Evolutionary conservation across 177 flowering plant genomes (phyloP), one percentile per base, ranked within the genome.

Genomic region (Vitis hybrid): DNA sequence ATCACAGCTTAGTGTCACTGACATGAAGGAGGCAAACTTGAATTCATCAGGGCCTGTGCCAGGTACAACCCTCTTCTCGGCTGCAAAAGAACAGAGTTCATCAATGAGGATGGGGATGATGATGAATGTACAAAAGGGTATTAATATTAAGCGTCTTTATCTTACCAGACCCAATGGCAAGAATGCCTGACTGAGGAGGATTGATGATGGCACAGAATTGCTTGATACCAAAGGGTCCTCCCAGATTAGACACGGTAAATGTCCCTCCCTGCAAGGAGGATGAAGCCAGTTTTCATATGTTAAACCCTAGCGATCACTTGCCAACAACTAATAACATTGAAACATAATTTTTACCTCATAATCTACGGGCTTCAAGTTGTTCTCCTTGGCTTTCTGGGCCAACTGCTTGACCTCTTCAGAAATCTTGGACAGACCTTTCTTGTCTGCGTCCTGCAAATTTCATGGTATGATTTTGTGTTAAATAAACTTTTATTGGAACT

Each of bases 161-260:
- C 81, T 77, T 82, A 96, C 99, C 97, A 68, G 99, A 87, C 1
- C 99, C 99, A 77, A 96, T 86, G 15, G 99, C 98, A 53, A 96
- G 90, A 82, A 96, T 93, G 81, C 90, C 97, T 10, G 99, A 67
- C 59, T 96, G 99, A 19, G 99, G 98, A 75, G 99, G 98, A 76
- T 90, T 92, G 33, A 96, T 88, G 70, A 96, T 92, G 71, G 97
- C 98, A 72, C 99, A 93, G 68, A 96, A 96, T 72, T 93, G 98
- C 80, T 96, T 93, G 76, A 96, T 83, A 48, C 98, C 98, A 78
- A 90, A 91, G 0, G 97, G 98, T 22, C 97, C 97, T 72, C 98
- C 99, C 76, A 96, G 80, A 69, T 93, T 96, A 21, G 97, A 85
- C 51, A 96, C 98, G 0, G 97, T 96, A 74, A 93, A 93, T 66